Base-by-base conservation (phyloP, 179 eudicot species). In the Beta lomatogona region DNA sequence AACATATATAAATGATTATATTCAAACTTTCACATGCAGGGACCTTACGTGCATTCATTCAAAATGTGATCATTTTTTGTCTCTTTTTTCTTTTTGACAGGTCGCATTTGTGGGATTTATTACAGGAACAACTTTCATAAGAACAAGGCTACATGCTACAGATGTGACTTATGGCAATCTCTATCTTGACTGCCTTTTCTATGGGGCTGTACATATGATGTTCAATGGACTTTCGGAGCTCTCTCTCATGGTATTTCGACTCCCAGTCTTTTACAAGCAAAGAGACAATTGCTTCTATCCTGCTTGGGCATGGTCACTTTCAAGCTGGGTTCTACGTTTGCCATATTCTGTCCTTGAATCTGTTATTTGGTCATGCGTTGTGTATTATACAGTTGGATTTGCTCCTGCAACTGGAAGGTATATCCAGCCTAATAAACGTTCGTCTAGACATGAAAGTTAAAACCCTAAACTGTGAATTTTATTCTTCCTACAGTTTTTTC, bases 221-320 rank as follows among this genome's bases (percentile, higher is more conserved):
- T 95, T 95, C 85, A 95, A 95, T 81, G 99, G 99, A 74, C 88
- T 94, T 79, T 85, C 97, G 15, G 98, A 95, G 93, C 89, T 95
- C 41, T 90, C 99, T 68, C 92, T 94, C 46, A 91, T 90, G 91
- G 91, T 94, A 86, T 89, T 89, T 78, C 87, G 99, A 80, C 97
- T 94, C 59, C 99, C 99, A n/a, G 98, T 94, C 28, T 95, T 92
- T 70, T 95, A 90, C 90, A 95, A 95, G 88, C 98, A 95, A 82
- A 84, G 99, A 81, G 99, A 95, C 83, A 92, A 91, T 82, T 88
- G 82, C 76, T 95, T 95, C 77, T 86, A 94, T 84, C 99, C 99
- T 79, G 94, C 97, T 36, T 95, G 99, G 99, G 95, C 94, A 52
- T 95, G 95, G 95, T 89, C 98, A 44, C 46, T 92, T 59, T 71